Evolutionary conservation across 345 rosid species (phyloP), one percentile per base, ranked within the genome.

Genomic region (Erysimum cheiranthoides): DNA sequence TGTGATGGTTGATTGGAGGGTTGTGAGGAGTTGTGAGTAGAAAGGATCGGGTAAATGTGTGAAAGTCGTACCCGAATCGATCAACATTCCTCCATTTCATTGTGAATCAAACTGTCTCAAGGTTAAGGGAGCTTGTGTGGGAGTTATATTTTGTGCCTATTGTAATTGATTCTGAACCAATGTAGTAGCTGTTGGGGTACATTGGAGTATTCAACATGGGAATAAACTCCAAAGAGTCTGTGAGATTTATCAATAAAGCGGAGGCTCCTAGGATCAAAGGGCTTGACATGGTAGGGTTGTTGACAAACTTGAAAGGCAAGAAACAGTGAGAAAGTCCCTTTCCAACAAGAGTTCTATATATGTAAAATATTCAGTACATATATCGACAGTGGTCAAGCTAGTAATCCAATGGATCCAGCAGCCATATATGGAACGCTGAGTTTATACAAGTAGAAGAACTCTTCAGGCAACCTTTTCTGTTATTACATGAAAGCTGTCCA

Each of bases 361-460:
- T 30, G 89, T 84, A 5, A 83, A 80, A 58, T 88, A 88, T 81
- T 87, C 87, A 10, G 76, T 84, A 82, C 93, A 89, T 58, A n/a
- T n/a, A 85, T 95, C 34, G 92, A 95, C 75, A 92, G 96, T 77
- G 88, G 92, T 68, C 99, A 92, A 85, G 80, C 86, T 75, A 82
- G 87, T 70, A 80, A 90, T 50, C 99, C 99, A 17, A 86, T 81
- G 69, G 99, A 95, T 79, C 83, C 90, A 66, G 91, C 94, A 30
- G 87, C 82, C 4, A 84, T 95, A n/a, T n/a, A 51, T 90, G 98
- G 97, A 95, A 88, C 82, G 28, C 83, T 56, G 99, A 95, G 85
- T 92, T 83, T 85, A 79, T 92, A 25, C 97, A 95, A 84, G 90
- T 98, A 53, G 95, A 90, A 80, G 93, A 89, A 74, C 91, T 95